Evolutionary conservation across 768 basidiomycete species (phyloP).

Genomic region (Chalciporus piperatus): DNA sequence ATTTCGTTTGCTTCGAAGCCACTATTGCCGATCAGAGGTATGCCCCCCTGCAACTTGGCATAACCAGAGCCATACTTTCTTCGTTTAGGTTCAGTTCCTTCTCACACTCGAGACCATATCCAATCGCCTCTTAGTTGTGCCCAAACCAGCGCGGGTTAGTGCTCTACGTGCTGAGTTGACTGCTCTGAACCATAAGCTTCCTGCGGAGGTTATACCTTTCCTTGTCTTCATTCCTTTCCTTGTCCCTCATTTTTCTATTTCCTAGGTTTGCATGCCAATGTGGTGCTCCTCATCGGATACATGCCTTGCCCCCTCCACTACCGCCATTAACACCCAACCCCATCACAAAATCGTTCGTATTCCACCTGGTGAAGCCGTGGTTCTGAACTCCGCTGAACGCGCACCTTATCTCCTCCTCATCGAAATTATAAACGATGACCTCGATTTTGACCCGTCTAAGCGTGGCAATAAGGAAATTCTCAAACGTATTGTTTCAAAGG

Average conservation of each 20-base stretch:
- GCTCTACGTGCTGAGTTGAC: slow-evolving; percentile 96
- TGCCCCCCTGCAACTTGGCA: slow-evolving; percentile 20
- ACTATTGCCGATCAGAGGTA: slow-evolving; percentile 88
- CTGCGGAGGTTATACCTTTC: slow-evolving; percentile 71
- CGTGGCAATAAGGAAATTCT: slow-evolving; percentile 84
- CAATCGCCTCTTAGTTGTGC: slow-evolving; percentile 87
- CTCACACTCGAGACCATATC: slow-evolving; percentile 89
- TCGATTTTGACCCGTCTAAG: slow-evolving; percentile 88
- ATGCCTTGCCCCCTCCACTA: slow-evolving; percentile 32
- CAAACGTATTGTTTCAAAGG: slow-evolving; percentile 69
- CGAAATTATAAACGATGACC: slow-evolving; percentile 85
- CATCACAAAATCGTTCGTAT: slow-evolving; percentile 97
- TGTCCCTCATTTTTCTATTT: slow-evolving; percentile 7
- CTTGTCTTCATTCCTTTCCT: background rate
- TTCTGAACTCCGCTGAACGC: slow-evolving; percentile 95
- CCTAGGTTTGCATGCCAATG: slow-evolving; percentile 82
- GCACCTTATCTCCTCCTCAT: slow-evolving; percentile 92
- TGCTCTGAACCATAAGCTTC: slow-evolving; percentile 90
- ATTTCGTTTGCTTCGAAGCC: slow-evolving; percentile 70
- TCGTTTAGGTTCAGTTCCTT: slow-evolving; percentile 73
- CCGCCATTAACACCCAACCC: slow-evolving; percentile 45
- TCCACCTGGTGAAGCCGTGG: slow-evolving; percentile 96
- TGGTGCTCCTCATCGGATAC: slow-evolving; percentile 78
- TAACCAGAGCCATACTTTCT: background rate
- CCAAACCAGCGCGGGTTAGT: slow-evolving; percentile 91